phyloP scores from a whole-genome alignment of 1,284 basidiomycete genomes.

The Malassezia brasiliensis region DNA sequence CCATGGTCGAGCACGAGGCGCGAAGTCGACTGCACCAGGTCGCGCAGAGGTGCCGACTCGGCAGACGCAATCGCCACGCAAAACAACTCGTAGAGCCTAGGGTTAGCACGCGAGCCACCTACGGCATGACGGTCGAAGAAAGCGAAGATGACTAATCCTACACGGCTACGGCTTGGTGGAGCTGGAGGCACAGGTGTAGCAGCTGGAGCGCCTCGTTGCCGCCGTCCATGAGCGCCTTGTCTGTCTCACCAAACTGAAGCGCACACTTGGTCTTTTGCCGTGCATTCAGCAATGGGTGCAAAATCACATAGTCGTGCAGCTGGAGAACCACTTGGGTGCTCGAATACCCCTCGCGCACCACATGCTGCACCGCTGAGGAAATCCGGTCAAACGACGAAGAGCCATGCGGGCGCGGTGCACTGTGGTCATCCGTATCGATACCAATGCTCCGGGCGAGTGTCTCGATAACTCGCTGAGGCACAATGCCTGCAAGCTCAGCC shows the following conservation, averaged over 20 bases:
- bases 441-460: conserved; percentile 66
- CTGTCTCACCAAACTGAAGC: conserved; percentile 80
- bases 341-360: conserved; percentile 82
- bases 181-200: conserved; percentile 69
- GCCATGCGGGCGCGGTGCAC: conserved; percentile 21
- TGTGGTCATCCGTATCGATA: conserved; percentile 53
- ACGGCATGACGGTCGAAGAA: conserved; percentile 14
- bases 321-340: conserved; percentile 76
- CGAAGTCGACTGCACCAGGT: conserved; percentile 64
- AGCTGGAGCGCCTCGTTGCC: conserved; percentile 97
- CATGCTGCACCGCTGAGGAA: conserved; percentile 60
- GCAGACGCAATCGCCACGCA: conserved; percentile 42
- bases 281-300: conserved; percentile 68
- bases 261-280: conserved; percentile 74
- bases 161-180: conserved; percentile 44
- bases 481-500: conserved; percentile 93
- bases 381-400: conserved; percentile 61
- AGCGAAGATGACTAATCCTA: conserved; percentile 4
- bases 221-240: conserved; percentile 91
- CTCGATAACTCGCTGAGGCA: conserved; percentile 66
- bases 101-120: conserved; percentile 7
- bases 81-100: conserved; percentile 46
- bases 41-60: conserved; percentile 61
- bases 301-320: conserved; percentile 82
- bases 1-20: conserved; percentile 65